A percentile compares a stretch with the other conserved stretches of the same genome.
phyloP scores from a whole-genome alignment of 1,139 yeast species.

The Hansenula lynferdii region DNA sequence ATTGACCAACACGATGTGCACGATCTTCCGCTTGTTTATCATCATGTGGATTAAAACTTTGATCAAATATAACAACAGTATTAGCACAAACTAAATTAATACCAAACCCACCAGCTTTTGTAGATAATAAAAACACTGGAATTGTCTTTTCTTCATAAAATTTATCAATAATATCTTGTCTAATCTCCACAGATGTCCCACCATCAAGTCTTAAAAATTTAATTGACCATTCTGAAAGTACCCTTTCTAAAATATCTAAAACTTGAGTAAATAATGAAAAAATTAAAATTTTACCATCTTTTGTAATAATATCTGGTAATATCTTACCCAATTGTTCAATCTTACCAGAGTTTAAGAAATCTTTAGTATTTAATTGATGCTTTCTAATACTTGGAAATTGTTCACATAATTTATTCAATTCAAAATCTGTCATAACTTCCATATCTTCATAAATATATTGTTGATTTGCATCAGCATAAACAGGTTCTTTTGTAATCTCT shows the following conservation, averaged over 20 bases:
- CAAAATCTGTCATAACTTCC: conserved; percentile 95
- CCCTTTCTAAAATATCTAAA: conserved; percentile 78
- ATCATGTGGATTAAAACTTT: conserved; percentile 96
- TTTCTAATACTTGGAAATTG: conserved; percentile 65
- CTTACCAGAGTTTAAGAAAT: conserved; percentile 78
- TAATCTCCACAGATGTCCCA: conserved; percentile 83
- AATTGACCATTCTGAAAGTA: conserved; percentile 58
- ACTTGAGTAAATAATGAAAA: conserved; percentile 93
- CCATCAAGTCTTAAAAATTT: conserved; percentile 89
- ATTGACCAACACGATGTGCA: conserved; percentile 97
- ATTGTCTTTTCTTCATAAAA: conserved; percentile 80
- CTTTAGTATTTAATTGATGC: conserved; percentile 49
- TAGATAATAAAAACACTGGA: conserved; percentile 82
- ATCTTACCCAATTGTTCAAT: conserved; percentile 51
- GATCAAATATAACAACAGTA: conserved; percentile 85
- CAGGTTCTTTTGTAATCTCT: conserved; percentile 75
- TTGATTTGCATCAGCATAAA: conserved; percentile 69
- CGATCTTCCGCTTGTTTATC: conserved; percentile 98
- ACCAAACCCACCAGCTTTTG: conserved; percentile 98
- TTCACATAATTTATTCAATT: conserved; percentile 68
- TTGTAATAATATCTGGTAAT: conserved; percentile 54
- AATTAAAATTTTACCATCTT: conserved; percentile 70
- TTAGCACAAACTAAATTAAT: conserved; percentile 95
- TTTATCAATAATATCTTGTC: conserved; percentile 88
- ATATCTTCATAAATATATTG: conserved; percentile 83